These are phyloP conservation scores for Ampelocalamus luodianensis DNA, from an alignment of 176 grass and related monocot genomes.

Conservation along the genomic window DNA sequence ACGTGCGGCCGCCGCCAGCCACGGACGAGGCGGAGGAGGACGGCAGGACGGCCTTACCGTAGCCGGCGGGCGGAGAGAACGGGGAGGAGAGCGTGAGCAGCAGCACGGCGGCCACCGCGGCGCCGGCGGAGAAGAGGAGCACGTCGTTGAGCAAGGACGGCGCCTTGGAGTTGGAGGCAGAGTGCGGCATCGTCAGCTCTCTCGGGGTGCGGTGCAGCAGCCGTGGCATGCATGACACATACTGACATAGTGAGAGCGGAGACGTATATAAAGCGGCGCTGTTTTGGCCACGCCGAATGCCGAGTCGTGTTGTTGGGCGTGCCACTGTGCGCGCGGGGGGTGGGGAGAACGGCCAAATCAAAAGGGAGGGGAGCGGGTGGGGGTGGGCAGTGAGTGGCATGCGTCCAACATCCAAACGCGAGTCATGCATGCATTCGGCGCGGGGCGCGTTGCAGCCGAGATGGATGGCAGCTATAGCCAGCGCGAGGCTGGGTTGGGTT, in stretches of 20 bases:
- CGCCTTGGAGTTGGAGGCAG: conserved; percentile 21
- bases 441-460: neutral
- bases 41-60: neutral
- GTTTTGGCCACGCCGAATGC: neutral
- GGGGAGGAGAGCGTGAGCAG: too few relatives aligned
- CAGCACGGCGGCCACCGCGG: neutral
- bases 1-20: neutral
- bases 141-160: conserved; percentile 52
- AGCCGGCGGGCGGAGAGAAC: neutral
- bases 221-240: conserved; percentile 4
- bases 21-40: neutral
- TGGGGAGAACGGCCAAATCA: neutral
- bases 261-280: neutral
- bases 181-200: conserved; percentile 34
- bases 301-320: neutral
- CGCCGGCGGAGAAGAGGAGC: conserved; percentile 68
- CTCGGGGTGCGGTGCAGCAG: neutral
- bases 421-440: neutral
- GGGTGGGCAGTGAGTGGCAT: neutral
- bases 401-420: conserved; percentile 28
- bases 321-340: neutral
- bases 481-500: neutral
- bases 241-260: neutral
- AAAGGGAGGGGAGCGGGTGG: too few relatives aligned
- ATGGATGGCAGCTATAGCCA: neutral